These are phyloP conservation scores for Yamadazyma taylorii DNA, from an alignment of 1,139 yeast genomes.

Conservation along the genomic window DNA sequence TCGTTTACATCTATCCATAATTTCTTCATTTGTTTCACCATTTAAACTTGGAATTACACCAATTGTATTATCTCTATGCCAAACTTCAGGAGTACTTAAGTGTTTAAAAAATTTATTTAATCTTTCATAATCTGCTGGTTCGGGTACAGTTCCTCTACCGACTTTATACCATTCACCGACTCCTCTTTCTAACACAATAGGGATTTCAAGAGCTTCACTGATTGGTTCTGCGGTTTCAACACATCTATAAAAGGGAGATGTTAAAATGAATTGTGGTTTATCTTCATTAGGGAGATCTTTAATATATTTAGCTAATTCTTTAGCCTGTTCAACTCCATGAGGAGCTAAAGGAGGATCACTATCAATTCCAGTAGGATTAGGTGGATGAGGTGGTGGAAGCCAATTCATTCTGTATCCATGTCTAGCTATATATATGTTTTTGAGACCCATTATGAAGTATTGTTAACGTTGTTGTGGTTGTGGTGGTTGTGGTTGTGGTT, in stretches of 20 bases:
- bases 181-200: constrained; percentile 69
- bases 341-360: constrained; percentile 80
- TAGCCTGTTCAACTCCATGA: constrained; percentile 80
- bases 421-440: constrained; percentile 52
- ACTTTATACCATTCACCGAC: constrained; percentile 71
- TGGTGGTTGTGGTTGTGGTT: constrained; percentile 19
- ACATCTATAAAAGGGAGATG: constrained; percentile 90
- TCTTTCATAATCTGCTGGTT: constrained; percentile 54
- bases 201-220: constrained; percentile 54
- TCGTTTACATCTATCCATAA: constrained; percentile 52
- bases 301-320: constrained; percentile 61
- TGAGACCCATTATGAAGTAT: too few relatives aligned
- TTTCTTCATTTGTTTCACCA: constrained; percentile 69
- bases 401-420: constrained; percentile 85
- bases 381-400: constrained; percentile 75
- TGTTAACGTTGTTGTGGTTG: too few relatives aligned
- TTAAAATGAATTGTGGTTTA: constrained; percentile 60
- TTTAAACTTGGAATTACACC: constrained; percentile 50
- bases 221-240: constrained; percentile 76
- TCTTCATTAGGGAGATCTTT: constrained; percentile 37
- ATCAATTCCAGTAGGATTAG: constrained; percentile 77
- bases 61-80: constrained; percentile 46
- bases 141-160: constrained; percentile 52
- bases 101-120: constrained; percentile 52
- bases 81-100: constrained; percentile 35